Evolutionary conservation across 345 rosid species (phyloP), one percentile per base, ranked within the genome.

Genomic region (Citrus unshiu): DNA sequence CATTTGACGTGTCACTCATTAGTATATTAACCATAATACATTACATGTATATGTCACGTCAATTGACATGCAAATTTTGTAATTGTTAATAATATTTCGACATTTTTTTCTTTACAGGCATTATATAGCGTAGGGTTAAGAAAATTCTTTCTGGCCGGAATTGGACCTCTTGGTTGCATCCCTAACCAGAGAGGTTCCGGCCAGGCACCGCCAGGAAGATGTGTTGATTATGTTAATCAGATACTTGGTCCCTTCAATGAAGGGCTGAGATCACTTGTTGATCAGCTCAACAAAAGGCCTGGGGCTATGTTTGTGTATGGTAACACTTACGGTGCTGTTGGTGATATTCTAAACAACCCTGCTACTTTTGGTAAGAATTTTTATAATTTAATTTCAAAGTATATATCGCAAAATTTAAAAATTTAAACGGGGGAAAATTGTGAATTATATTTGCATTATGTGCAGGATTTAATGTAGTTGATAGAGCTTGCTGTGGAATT

Each of bases 91-190:
- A 34, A 63, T 65, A 8, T 2, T 19, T 65, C 14, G 2, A 16
- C 37, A 0, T 6, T 3, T 16, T 18, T 70, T 21, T 40, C 40
- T 24, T 13, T 59, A 69, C 81, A 91, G 91, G 87, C 93, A 35
- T 79, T 97, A 7, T 87, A 94, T 83, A 88, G 86, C 69, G 75
- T 93, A 27, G 98, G 98, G 57, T 86, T 92, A 3, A 85, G 98
- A 75, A 97, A 90, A 76, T 76, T 93, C 62, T 86, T 86, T 24
- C 39, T 93, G n/a, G 89, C 92, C 22, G 95, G 95, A 21, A 32
- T 93, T 24, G 94, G 86, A 68, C 90, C 92, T 10, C 89, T 97
- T 27, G 99, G 98, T 12, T 97, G 99, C 86, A 91, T 92, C 77
- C 99, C 98, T 6, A 90, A 84, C 80, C 92, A 87, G 75, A 76